A percentile compares a stretch with the other conserved stretches of the same genome.
Conservation (phyloP, 108 stramenopile genomes). For the Poteriospumella lacustris region DNA sequence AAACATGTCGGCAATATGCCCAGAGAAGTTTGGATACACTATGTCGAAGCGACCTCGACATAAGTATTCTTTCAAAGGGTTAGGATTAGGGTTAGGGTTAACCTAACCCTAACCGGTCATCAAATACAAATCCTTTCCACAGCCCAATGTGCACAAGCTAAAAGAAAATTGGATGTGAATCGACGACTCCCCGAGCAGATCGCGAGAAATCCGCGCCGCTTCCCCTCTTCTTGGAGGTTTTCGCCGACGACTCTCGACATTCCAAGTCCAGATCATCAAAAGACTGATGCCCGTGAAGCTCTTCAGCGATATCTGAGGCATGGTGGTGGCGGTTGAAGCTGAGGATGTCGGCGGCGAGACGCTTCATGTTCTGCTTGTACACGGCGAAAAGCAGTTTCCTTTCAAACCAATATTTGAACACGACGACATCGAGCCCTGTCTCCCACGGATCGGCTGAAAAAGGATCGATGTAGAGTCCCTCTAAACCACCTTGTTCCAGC, state of each 20-base stretch:
- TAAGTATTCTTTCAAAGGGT: too few species aligned
- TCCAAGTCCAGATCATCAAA: slow-evolving; percentile 7
- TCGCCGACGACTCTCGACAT: slow-evolving; percentile 6
- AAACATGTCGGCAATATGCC: too few species aligned
- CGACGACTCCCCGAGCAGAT: slow-evolving; percentile 5
- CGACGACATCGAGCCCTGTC: slow-evolving; percentile 5
- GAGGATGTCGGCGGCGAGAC: slow-evolving; percentile 5
- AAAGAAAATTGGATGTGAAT: slow-evolving; percentile 9
- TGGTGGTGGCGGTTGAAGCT: slow-evolving; percentile 6
- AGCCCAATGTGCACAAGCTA: slow-evolving; percentile 6
- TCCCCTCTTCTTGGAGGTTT: slow-evolving; percentile 6
- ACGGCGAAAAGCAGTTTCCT: slow-evolving; percentile 6
- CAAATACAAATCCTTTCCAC: slow-evolving; percentile 8
- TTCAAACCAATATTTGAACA: slow-evolving; percentile 9
- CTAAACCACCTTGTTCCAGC: slow-evolving; percentile 6
- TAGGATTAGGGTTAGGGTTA: slow-evolving; percentile 1
- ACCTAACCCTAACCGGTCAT: slow-evolving; percentile 6
- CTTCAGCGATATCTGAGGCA: slow-evolving; percentile 6
- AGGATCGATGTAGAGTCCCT: slow-evolving; percentile 6
- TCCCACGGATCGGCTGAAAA: slow-evolving; percentile 6
- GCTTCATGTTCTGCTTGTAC: slow-evolving; percentile 7
- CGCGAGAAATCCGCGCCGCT: slow-evolving; percentile 5
- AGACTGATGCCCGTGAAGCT: slow-evolving; percentile 2
- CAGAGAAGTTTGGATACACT: too few species aligned
- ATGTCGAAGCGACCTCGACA: too few species aligned